phyloP scores from a whole-genome alignment of 129 eudicot species.

The Dittrichia graveolens region DNA sequence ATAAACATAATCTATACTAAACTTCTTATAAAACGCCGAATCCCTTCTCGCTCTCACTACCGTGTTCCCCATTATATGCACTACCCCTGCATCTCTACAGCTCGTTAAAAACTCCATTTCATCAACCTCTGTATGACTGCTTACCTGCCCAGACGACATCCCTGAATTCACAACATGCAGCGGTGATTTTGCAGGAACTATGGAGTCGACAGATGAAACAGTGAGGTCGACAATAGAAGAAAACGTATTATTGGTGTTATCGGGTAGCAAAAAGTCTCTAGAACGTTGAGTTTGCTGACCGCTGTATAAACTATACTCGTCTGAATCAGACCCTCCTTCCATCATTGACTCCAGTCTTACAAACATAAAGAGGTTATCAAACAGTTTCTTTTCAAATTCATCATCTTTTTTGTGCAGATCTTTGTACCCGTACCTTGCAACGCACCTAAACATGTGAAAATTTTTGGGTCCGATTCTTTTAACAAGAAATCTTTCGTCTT shows the following conservation, averaged over 20 bases:
- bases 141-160: conserved; percentile 59
- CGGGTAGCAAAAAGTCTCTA: conserved; percentile 40
- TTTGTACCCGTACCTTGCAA: conserved; percentile 92
- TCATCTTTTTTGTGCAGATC: conserved; percentile 94
- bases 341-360: conserved; percentile 95
- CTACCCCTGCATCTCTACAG: conserved; percentile 91
- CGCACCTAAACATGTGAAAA: conserved; percentile 94
- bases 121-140: conserved; percentile 64
- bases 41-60: conserved; percentile 75
- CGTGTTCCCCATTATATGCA: conserved; percentile 89
- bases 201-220: conserved; percentile 67
- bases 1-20: conserved; percentile 80
- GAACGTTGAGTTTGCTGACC: conserved; percentile 62
- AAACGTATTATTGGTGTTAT: conserved; percentile 32
- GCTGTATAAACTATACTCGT: conserved; percentile 63
- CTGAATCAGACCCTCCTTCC: conserved; percentile 94
- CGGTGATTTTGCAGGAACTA: conserved; percentile 60
- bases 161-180: conserved; percentile 24
- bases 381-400: conserved; percentile 77
- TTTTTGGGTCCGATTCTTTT: conserved; percentile 90
- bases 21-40: conserved; percentile 55
- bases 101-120: conserved; percentile 71
- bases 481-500: conserved; percentile 80
- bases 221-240: conserved; percentile 53
- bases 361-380: conserved; percentile 65